Conservation (phyloP, 257 asterid genomes). For the Perilla frutescens region DNA sequence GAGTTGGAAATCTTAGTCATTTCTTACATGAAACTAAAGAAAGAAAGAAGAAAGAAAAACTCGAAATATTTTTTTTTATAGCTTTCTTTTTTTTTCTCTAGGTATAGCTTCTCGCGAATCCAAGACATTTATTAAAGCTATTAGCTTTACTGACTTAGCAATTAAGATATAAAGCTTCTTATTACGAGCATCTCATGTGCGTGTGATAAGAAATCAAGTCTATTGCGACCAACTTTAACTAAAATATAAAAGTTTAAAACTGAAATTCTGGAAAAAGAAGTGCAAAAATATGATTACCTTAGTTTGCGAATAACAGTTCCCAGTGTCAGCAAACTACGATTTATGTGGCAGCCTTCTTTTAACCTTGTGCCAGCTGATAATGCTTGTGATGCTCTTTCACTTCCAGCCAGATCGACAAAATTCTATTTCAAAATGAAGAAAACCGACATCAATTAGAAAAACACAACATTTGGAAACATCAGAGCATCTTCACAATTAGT, state of each 20-base stretch:
- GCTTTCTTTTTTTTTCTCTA: too few species aligned
- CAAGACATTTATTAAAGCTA: too few species aligned
- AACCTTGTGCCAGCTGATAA: constrained; percentile 89
- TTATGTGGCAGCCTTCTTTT: constrained; percentile 97
- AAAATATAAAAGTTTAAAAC: background rate
- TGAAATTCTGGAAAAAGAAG: background rate
- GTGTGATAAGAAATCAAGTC: too few species aligned
- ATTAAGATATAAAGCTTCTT: too few species aligned
- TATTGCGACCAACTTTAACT: background rate
- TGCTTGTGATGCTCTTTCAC: constrained; percentile 96
- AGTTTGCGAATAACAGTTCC: constrained; percentile 96
- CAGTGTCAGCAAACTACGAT: constrained; percentile 90
- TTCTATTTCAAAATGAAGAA: constrained; percentile 53
- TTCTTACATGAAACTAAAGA: too few species aligned
- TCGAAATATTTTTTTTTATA: too few species aligned
- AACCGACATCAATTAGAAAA: constrained; percentile 22
- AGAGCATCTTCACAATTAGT: background rate
- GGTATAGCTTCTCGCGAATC: too few species aligned
- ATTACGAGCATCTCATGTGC: too few species aligned
- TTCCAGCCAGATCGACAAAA: constrained; percentile 97
- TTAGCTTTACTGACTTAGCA: too few species aligned
- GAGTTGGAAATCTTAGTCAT: too few species aligned
- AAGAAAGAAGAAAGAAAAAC: too few species aligned
- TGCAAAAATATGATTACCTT: constrained; percentile 49
- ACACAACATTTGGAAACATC: constrained; percentile 17